phyloP scores from a whole-genome alignment of 1,284 basidiomycete genomes.

The Fomitopsis palustris region DNA sequence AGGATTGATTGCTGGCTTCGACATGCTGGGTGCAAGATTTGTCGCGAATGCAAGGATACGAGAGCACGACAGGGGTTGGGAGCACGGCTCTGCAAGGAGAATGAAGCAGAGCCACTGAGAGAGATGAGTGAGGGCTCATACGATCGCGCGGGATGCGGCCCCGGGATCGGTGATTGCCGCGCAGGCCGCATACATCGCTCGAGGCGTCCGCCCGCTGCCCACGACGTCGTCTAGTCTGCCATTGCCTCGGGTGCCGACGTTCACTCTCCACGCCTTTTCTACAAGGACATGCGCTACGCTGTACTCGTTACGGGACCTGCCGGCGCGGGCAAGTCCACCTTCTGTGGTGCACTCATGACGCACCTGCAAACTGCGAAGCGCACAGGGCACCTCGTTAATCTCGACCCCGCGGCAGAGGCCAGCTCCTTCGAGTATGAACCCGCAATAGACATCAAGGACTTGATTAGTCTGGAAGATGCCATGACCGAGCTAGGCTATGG shows the following conservation, averaged over 20 bases:
- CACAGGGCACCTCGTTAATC: conserved; percentile 91
- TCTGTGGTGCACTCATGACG: conserved; percentile 86
- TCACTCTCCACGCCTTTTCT: neutral
- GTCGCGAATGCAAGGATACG: neutral
- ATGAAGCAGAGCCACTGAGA: neutral
- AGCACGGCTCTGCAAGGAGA: neutral
- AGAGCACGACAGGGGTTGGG: conserved; percentile 4
- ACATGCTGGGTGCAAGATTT: conserved; percentile 43
- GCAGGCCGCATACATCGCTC: neutral
- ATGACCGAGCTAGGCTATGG: conserved; percentile 96
- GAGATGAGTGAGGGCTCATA: neutral
- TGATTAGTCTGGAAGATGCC: conserved; percentile 92
- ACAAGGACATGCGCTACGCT: conserved; percentile 78
- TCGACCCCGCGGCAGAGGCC: conserved; percentile 92
- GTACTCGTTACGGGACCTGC: conserved; percentile 90
- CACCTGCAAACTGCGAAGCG: conserved; percentile 86
- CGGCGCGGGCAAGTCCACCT: conserved; percentile 97
- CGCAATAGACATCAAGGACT: conserved; percentile 90
- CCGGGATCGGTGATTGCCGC: conserved; percentile 1
- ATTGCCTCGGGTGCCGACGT: neutral
- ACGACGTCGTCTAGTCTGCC: neutral
- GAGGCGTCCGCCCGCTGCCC: neutral
- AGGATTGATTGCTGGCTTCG: conserved; percentile 71
- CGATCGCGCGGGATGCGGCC: conserved; percentile 1
- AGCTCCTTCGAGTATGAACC: conserved; percentile 91